Percentiles rank a stretch among this genome's conserved stretches.
Evolutionary conservation across 2,329 filamentous ascomycete species (phyloP).

Genomic region (Fusarium dimerum): DNA sequence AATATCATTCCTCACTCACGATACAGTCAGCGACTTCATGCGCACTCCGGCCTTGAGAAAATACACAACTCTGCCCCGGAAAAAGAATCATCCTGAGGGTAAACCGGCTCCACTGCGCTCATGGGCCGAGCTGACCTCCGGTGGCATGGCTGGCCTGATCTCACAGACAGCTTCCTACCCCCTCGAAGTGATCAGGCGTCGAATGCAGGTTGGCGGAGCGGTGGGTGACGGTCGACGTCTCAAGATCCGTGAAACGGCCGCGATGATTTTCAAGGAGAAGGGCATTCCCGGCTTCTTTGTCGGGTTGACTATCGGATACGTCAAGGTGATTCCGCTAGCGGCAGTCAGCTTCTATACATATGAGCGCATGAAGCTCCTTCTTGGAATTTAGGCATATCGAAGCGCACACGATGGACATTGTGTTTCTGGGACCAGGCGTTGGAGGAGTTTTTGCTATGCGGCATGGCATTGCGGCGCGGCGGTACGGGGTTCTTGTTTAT

Average conservation of each 20-base stretch:
- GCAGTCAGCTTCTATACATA: constrained; percentile 71
- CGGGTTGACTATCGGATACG: constrained; percentile 89
- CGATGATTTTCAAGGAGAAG: constrained; percentile 71
- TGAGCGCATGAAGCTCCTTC: constrained; percentile 61
- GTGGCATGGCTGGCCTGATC: constrained; percentile 83
- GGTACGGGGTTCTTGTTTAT: not conserved
- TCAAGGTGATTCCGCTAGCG: constrained; percentile 88
- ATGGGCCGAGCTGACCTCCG: constrained; percentile 83
- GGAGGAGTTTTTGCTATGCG: constrained; percentile 19
- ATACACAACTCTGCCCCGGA: constrained; percentile 74
- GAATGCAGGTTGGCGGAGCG: constrained; percentile 96
- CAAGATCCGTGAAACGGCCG: constrained; percentile 75
- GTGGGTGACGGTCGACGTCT: constrained; percentile 86
- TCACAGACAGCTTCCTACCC: constrained; percentile 94
- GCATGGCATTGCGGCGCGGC: not conserved
- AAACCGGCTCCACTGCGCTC: constrained; percentile 75
- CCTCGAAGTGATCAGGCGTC: constrained; percentile 83
- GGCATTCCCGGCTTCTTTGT: constrained; percentile 87
- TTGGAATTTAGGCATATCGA: constrained; percentile 58
- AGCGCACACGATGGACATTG: constrained; percentile 4
- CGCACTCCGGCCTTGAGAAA: constrained; percentile 66
- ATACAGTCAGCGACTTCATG: constrained; percentile 82
- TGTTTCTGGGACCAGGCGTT: constrained; percentile 23
- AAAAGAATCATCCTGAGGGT: constrained; percentile 51
- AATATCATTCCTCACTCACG: constrained; percentile 93